Evolutionary conservation across 768 basidiomycete genomes (phyloP), one percentile per base, ranked within the genome.

Genomic region (Phaeolepiota aurea): DNA sequence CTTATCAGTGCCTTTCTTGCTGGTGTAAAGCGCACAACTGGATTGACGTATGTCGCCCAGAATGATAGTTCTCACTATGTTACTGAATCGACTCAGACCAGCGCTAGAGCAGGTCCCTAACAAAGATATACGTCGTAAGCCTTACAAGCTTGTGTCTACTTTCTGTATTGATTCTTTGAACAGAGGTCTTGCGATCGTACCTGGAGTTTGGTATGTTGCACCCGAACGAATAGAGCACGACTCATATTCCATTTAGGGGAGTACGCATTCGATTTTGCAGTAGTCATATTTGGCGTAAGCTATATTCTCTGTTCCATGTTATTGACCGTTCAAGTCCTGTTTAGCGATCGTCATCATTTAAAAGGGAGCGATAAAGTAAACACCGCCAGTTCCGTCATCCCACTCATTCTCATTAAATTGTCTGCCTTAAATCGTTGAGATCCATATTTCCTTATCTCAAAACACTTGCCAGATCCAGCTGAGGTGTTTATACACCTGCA

Each of bases 51-150:
- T 43, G 3, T 36, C 30, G 22, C 21, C 19, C 32, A 15, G 16
- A 32, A n/a, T 19, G 16, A 28, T 4, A 31, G 19, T 16, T n/a
- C n/a, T 18, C 42, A 44, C 32, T 33, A 45, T 36, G 22, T 20
- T 22, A 30, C 23, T 16, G 4, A 16, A 10, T 21, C 31, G 18
- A 20, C 32, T n/a, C 43, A 91, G 88, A 7, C 88, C 85, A 30
- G 81, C 80, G 12, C 61, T 93, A 7, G 63, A 75, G 3, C 74
- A 76, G 50, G 81, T 93, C 1, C 82, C 85, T 2, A 91, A 91
- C 72, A 93, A 92, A 58, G 89, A 93, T 51, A 53, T 91, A 20
- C 81, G 89, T 32, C 80, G 89, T 91, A 58, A 62, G 87, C 74
- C 20, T 15, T 16, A 31, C 12, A 33, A 23, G 43, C 50, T 37